Base-by-base conservation (phyloP, 352 stramenopile species). In the Sclerospora graminicola region DNA sequence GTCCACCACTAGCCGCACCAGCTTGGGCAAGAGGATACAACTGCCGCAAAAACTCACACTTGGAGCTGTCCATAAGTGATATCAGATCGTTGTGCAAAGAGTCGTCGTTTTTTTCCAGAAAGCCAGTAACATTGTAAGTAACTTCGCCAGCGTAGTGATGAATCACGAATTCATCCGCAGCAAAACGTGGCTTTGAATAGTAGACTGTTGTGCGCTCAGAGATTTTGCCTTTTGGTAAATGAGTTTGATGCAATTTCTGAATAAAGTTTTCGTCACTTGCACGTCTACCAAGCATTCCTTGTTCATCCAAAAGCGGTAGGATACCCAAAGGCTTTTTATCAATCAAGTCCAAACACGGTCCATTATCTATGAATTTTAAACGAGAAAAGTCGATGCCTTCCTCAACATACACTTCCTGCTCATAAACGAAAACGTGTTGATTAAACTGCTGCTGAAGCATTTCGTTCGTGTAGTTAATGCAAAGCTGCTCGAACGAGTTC, bases 91-190 rank as follows among this genome's bases (percentile, higher is more conserved):
- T 89, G 61, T 96, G 85, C 8, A 98, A 62, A 41, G 90, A 97
- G 57, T 99, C 95, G 51, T 97, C 90, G 70, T 98, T 98, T 65
- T 98, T 98, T 55, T 98, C 95, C 16, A 98, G 69, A 52, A 98
- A 99, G 18, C 89, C 89, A 38, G 81, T 91, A 18, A 96, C 92
- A 40, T 81, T 92, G 70, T 99, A 99, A 23, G 88, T 89, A 15
- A 99, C 93, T 49, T 97, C 85, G 29, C 82, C 95, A 23, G 95
- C 95, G 56, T 98, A 99, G 59, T 99, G 95, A 41, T 97, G 60
- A 43, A 99, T 92, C 44, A 94, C 96, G 63, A 99, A 99, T 51
- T 93, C 78, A 36, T 96, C 86, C 9, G 83, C 83, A n/a, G 80
- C 73, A 39, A 89, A 89, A 23, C 82, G 78, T 37, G 76, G 79